Evolutionary conservation across 345 rosid species (phyloP).

Genomic region (Hirschfeldia incana): DNA sequence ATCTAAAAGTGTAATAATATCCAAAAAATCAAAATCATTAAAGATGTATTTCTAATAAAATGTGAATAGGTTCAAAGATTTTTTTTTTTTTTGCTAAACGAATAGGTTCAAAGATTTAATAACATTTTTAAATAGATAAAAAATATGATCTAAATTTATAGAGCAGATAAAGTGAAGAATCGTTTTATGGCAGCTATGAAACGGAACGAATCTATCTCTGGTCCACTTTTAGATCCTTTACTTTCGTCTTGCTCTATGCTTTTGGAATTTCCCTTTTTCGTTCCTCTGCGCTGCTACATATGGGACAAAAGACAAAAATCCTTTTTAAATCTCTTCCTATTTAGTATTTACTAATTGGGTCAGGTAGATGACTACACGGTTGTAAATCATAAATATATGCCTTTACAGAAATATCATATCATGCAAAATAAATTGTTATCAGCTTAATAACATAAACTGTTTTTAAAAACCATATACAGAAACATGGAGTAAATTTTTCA

Average conservation of each 20-base stretch:
- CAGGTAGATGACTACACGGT: background rate
- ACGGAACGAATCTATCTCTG: constrained; percentile 24
- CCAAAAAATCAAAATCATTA: no score
- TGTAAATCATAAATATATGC: background rate
- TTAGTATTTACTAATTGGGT: constrained; percentile 6
- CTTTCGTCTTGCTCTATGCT: constrained; percentile 19
- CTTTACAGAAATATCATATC: background rate
- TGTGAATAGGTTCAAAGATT: no score
- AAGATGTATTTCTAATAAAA: no score
- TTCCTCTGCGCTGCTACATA: background rate
- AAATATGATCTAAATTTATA: no score
- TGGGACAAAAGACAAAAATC: no score
- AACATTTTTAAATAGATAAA: no score
- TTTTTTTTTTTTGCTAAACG: no score
- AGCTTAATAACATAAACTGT: background rate
- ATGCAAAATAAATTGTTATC: background rate
- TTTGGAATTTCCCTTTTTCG: constrained; percentile 14
- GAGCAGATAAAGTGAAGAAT: background rate
- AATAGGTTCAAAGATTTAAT: no score
- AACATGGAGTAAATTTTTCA: background rate
- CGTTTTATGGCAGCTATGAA: background rate
- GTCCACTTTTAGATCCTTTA: constrained; percentile 32
- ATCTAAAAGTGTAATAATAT: no score
- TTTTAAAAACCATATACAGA: background rate
- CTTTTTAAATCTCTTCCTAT: background rate